Evolutionary conservation across 106 monocot species (phyloP).

Genomic region (Ottelia alismoides): DNA sequence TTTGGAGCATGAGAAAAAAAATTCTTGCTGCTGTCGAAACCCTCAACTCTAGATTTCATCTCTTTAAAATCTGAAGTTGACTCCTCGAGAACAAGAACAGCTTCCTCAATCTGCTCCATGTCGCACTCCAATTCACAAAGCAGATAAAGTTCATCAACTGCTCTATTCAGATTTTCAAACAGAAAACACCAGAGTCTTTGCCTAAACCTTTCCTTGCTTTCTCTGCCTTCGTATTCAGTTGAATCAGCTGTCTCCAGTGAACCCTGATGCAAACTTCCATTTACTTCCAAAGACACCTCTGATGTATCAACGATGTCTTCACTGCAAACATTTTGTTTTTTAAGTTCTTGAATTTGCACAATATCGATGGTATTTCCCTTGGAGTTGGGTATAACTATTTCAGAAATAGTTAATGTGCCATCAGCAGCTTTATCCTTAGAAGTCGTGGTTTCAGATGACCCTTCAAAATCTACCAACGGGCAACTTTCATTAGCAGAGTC

Average conservation of each 20-base stretch:
- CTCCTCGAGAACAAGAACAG: conserved; percentile 89
- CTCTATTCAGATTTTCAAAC: conserved; percentile 94
- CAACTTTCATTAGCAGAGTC: conserved; percentile 17
- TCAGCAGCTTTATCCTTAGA: background rate
- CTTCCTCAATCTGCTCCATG: conserved; percentile 87
- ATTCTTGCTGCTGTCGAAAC: conserved; percentile 62
- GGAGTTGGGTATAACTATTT: conserved; percentile 5
- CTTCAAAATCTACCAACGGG: too few species aligned
- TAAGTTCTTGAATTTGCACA: background rate
- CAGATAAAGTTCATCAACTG: conserved; percentile 97
- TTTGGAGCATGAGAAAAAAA: conserved; percentile 28
- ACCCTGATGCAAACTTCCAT: conserved; percentile 1
- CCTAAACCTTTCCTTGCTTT: conserved; percentile 94
- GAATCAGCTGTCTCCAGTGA: conserved; percentile 16
- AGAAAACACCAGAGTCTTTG: conserved; percentile 98
- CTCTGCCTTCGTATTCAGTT: conserved; percentile 37
- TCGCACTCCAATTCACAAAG: conserved; percentile 97
- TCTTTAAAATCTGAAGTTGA: conserved; percentile 86
- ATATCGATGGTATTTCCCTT: background rate
- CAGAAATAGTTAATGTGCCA: conserved; percentile 9
- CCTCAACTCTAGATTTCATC: conserved; percentile 70
- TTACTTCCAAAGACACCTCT: conserved; percentile 5
- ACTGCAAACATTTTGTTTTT: background rate
- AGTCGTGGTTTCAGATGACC: conserved; percentile 1
- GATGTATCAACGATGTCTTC: conserved; percentile 13